Evolutionary conservation across 2,329 filamentous ascomycete species (phyloP), one percentile per base, ranked within the genome.

Genomic region (Teratosphaeria pseudoeucalypti): DNA sequence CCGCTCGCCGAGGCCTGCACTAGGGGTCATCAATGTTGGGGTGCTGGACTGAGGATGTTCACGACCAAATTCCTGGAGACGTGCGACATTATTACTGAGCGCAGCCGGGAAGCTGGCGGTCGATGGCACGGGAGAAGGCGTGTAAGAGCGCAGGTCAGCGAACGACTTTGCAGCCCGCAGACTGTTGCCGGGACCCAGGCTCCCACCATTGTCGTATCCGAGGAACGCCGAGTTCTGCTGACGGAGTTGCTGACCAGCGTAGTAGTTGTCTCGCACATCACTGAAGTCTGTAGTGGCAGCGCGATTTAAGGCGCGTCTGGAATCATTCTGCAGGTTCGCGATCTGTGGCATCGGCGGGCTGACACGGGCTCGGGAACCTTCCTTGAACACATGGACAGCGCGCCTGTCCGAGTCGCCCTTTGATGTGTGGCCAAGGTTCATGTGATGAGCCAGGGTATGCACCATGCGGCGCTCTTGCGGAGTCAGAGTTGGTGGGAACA

Each of bases 281-380:
- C 89, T 91, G 74, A 97, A 97, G 74, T 97, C 94, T 65, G 95
- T 96, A 2, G 94, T 97, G n/a, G 94, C 94, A 16, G 94, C 92
- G 63, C 94, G 87, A 77, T 91, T 96, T 39, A 99, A 79, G 4
- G 87, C 88, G 62, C 92, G 88, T 66, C 92, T 87, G 67, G 90
- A 86, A 59, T 88, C 85, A 64, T 95, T 90, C 26, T 85, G 84
- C 60, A 88, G 86, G 59, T 85, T 85, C 68, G 79, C 86, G 79
- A 78, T 86, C 56, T 82, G 79, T n/a, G 80, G 78, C 71, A 84
- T 77, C 1, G 84, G 83, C 16, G 84, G 84, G 74, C 84, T 86
- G 60, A 85, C 75, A 14, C 71, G 76, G 73, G 71, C 80, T 63
- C 79, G 79, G 68, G 82, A 82, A 66, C 81, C 78, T 49, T 83